Conservation (phyloP, 352 stramenopile species). For the Elongisporangium senticosum region DNA sequence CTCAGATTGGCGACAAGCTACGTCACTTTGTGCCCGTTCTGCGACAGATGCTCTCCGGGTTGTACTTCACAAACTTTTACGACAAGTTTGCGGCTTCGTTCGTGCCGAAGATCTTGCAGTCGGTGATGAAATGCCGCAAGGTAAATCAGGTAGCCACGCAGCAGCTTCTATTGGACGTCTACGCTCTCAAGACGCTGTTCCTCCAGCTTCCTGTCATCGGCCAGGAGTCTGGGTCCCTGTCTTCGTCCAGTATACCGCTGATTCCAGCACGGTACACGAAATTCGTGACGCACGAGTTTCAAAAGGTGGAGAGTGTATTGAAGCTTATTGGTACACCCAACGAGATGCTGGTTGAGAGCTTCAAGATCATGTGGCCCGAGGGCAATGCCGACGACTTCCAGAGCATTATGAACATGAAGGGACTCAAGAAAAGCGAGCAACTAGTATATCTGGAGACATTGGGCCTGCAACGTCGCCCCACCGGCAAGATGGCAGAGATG, state of each 20-base stretch:
- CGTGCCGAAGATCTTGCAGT: constrained; percentile 85
- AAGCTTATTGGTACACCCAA: constrained; percentile 97
- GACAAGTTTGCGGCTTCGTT: constrained; percentile 96
- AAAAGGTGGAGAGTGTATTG: constrained; percentile 94
- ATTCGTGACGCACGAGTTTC: constrained; percentile 95
- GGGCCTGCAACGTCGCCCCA: constrained; percentile 55
- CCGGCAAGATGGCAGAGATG: constrained; percentile 73
- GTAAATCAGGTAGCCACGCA: constrained; percentile 97
- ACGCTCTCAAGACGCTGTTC: constrained; percentile 96
- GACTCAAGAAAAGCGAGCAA: constrained; percentile 79
- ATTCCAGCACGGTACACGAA: constrained; percentile 95
- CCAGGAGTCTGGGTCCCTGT: constrained; percentile 36
- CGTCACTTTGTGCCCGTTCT: constrained; percentile 89
- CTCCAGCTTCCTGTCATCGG: constrained; percentile 90
- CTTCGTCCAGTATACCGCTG: constrained; percentile 45
- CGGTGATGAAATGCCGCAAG: constrained; percentile 87
- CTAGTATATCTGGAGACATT: constrained; percentile 51
- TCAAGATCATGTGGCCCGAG: constrained; percentile 95
- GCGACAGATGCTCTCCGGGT: constrained; percentile 81
- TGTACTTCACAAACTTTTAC: constrained; percentile 98
- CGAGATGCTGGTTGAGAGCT: constrained; percentile 95
- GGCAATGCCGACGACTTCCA: constrained; percentile 91
- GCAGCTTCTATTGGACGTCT: constrained; percentile 97
- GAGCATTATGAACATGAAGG: constrained; percentile 95
- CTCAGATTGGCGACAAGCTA: constrained; percentile 90